phyloP scores from a whole-genome alignment of 371 early-diverging fungal genomes.

The Mortierella sp. region DNA sequence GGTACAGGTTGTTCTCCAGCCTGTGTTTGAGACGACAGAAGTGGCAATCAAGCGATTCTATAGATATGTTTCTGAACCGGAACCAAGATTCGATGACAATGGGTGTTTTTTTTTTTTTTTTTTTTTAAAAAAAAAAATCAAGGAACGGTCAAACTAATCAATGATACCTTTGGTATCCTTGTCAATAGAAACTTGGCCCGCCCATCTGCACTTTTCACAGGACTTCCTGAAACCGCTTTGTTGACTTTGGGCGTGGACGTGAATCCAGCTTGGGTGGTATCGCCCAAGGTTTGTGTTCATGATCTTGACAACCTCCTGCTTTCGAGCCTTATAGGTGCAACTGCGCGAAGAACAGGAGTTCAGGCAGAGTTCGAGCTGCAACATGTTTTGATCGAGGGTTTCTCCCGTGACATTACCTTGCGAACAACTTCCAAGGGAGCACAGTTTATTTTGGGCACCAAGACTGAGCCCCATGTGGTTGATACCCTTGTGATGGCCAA shows the following conservation, averaged over 20 bases:
- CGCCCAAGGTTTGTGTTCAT: constrained; percentile 79
- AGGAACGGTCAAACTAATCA: constrained; percentile 7
- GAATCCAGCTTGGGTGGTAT: constrained; percentile 89
- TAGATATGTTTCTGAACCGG: constrained; percentile 80
- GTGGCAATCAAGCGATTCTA: constrained; percentile 89
- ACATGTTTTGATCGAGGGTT: constrained; percentile 90
- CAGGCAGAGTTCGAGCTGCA: constrained; percentile 84
- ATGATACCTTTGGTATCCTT: constrained; percentile 12
- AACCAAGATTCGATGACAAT: constrained; percentile 68
- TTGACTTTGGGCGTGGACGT: constrained; percentile 90
- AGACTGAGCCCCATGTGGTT: constrained; percentile 60
- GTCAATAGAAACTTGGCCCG: constrained; percentile 10
- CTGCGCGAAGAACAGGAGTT: constrained; percentile 57
- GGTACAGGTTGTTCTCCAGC: constrained; percentile 72
- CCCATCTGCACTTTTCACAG: constrained; percentile 74
- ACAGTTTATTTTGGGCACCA: constrained; percentile 86
- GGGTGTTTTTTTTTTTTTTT: constrained; percentile 46
- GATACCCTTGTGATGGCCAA: constrained; percentile 98
- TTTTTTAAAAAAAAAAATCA: background rate
- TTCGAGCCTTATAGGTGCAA: constrained; percentile 55
- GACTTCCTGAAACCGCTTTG: constrained; percentile 81
- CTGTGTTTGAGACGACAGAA: constrained; percentile 58
- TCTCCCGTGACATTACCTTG: constrained; percentile 74
- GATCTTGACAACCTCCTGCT: constrained; percentile 94
- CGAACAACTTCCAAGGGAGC: constrained; percentile 86